These are phyloP conservation scores for Peterozyma toletana DNA, from an alignment of 805 yeast genomes.

Conservation along the genomic window DNA sequence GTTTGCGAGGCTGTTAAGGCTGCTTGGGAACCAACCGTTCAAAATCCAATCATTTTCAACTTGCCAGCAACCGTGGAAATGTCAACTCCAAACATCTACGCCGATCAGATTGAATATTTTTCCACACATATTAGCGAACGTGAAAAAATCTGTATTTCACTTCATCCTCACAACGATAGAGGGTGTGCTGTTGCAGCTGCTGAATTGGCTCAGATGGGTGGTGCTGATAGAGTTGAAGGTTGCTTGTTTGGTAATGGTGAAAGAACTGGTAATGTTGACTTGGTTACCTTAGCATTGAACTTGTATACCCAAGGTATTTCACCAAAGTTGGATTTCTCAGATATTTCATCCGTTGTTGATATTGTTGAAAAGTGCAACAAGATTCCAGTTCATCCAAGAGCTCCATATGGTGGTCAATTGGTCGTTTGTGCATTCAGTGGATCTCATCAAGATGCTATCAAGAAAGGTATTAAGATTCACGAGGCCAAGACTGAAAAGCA, in stretches of 20 bases:
- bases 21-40: conserved; percentile 75
- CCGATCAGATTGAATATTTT: conserved; percentile 76
- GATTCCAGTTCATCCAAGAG: conserved; percentile 66
- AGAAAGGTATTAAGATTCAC: conserved; percentile 55
- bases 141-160: conserved; percentile 62
- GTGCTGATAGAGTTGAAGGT: conserved; percentile 82
- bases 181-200: conserved; percentile 84
- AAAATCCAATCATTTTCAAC: conserved; percentile 69
- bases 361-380: conserved; percentile 73
- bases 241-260: conserved; percentile 81
- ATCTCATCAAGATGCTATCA: conserved; percentile 65
- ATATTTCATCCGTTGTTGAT: conserved; percentile 57
- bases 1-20: conserved; percentile 74
- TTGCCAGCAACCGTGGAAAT: conserved; percentile 80
- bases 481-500: conserved; percentile 42
- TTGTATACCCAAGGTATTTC: conserved; percentile 73
- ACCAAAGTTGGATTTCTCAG: conserved; percentile 67
- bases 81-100: conserved; percentile 67
- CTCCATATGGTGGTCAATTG: conserved; percentile 75
- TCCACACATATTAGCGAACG: conserved; percentile 61
- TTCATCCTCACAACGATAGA: conserved; percentile 75
- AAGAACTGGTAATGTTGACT: conserved; percentile 79
- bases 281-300: conserved; percentile 68
- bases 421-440: conserved; percentile 79
- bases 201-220: conserved; percentile 72